Base-by-base conservation (phyloP, 2,329 filamentous ascomycete species). In the Aspergillaceae sp. region DNA sequence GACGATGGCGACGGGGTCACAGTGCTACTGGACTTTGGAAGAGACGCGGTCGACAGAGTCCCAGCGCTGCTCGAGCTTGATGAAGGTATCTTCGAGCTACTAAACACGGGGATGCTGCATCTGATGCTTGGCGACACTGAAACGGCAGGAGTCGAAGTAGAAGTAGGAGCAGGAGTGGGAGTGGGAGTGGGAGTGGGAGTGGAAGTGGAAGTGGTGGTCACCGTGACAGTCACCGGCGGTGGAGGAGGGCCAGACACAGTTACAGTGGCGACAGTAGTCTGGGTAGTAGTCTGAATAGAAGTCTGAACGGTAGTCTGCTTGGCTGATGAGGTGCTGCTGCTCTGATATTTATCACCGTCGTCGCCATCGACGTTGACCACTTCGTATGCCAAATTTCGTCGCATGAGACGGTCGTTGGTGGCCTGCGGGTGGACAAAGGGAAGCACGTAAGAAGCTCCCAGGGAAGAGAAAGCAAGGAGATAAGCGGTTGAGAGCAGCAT, bases 361-460 rank as follows among this genome's bases (percentile, higher is more conserved):
- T 8, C 10, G 19, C 19, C 26, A 38, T 56, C 62, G 19, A 64
- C 63, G 49, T 65, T 64, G 49, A 65, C 62, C 26, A 66, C 54
- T 1, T 56, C 49, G 44, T 66, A 66, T 2, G 49, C 44, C 29
- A 48, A 44, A 34, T 55, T 49, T 45, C 61, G 56, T 46, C 59
- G 60, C 44, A 51, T 47, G 27, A 60, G 38, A 32, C 56, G 56
- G 11, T 57, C 50, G 9, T 54, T 55, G 29, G 38, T 36, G 10
- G 52, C 53, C 5, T 47, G 34, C 44, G 30, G 49, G 51, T 36
- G 19, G 46, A 56, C 35, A 11, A 66, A 41, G 27, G 63, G 63
- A 1, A 60, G 54, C 29, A 62, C 62, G 9, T 58, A 58, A 29
- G 54, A 49, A 30, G 57, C 50, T 36, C 53, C 40, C 36, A 63